Base-by-base conservation (phyloP, 1,139 yeast species). In the Saccharomyces hybrid region DNA sequence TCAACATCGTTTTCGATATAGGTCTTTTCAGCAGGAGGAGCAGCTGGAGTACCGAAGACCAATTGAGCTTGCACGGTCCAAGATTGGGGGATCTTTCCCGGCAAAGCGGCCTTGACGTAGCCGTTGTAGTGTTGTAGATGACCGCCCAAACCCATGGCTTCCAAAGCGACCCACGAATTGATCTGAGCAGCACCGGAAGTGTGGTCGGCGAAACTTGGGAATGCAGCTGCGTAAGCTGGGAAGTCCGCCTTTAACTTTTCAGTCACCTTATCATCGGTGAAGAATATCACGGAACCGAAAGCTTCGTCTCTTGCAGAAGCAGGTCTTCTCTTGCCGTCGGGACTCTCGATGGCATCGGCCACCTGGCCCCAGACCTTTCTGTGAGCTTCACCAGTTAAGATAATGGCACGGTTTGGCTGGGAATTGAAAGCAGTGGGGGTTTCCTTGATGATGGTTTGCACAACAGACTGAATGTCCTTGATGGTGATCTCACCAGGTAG, bases 81-180 rank as follows among this genome's bases (percentile, higher is more conserved):
- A 46, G 65, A 61, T 50, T 63, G 65, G 54, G 78, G 79, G 28
- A 73, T 65, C 51, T 70, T 66, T 55, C 64, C 67, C 56, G 69
- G 64, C 54, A 77, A 65, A 53, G 72, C 74, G 32, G 66, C 72
- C 59, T 70, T 69, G 52, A 77, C 73, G 51, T 68, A 66, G 49
- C 72, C 75, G 64, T 74, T 75, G 73, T 73, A 77, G 65, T 77
- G 81, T 65, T 77, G 81, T 58, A 77, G 68, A 61, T 74, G 77
- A 55, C 71, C 78, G 59, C 80, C 80, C 47, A 76, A 63, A 53
- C 76, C 77, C 53, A 73, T 61, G 47, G 69, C 71, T 53, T 71
- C 70, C 31, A 77, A 65, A 27, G 77, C 77, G 47, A 76, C 65
- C 81, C 81, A 77, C 32, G 74, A 63, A 59, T 68, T 64, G 52